Conservation (phyloP, 768 basidiomycete species). For the Pholiota conissans region DNA sequence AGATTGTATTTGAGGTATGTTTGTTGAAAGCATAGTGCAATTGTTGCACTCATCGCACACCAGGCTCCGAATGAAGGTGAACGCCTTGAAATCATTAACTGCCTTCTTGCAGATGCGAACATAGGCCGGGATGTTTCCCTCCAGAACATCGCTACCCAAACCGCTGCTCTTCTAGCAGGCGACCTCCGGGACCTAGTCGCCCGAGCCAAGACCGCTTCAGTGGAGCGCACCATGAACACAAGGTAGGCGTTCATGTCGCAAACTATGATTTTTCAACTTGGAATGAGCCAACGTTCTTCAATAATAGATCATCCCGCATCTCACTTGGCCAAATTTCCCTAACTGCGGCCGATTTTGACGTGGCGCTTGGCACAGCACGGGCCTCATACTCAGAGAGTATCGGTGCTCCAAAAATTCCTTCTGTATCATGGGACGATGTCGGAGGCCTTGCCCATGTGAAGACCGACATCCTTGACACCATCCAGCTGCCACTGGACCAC, state of each 20-base stretch:
- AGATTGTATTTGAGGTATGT: constrained; percentile 70
- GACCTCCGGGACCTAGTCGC: constrained; percentile 74
- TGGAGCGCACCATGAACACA: constrained; percentile 42
- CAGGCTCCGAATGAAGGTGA: constrained; percentile 84
- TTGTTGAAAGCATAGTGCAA: no score
- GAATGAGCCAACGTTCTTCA: neutral
- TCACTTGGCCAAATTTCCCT: constrained; percentile 36
- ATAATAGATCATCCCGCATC: neutral
- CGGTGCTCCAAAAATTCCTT: constrained; percentile 96
- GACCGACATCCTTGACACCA: constrained; percentile 91
- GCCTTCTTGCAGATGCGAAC: constrained; percentile 35
- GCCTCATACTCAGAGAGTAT: constrained; percentile 87
- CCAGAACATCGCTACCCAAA: constrained; percentile 73
- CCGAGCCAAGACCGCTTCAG: constrained; percentile 55
- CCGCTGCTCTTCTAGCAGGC: constrained; percentile 84
- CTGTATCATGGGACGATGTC: constrained; percentile 95
- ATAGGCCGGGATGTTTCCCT: constrained; percentile 81
- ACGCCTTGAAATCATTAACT: constrained; percentile 59
- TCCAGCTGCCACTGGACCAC: constrained; percentile 87
- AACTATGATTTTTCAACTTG: no score
- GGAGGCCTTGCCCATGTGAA: constrained; percentile 90
- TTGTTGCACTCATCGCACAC: neutral
- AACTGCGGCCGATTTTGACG: constrained; percentile 65
- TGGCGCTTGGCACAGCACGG: constrained; percentile 70
- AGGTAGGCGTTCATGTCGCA: neutral